phyloP scores from a whole-genome alignment of 768 basidiomycete genomes.

The Boletus rex-veris region DNA sequence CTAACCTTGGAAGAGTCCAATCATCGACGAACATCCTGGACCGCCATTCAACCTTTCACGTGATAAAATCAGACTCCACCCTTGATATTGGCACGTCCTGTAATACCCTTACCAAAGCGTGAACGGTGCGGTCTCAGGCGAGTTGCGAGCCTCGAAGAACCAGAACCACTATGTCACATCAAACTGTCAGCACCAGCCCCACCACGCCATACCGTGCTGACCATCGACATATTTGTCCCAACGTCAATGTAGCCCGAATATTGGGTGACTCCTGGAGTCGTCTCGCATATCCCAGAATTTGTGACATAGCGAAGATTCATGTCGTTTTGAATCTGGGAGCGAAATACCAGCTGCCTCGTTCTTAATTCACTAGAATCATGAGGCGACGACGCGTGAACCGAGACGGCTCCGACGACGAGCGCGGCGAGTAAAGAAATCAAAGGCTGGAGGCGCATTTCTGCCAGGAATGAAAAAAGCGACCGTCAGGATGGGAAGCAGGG shows the following conservation, averaged over 20 bases:
- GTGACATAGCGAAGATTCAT: constrained; percentile 45
- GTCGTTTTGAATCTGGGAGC: constrained; percentile 20
- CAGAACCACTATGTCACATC: constrained; percentile 59
- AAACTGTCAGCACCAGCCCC: background rate
- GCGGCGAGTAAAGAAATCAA: background rate
- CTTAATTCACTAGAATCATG: background rate
- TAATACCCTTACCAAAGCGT: constrained; percentile 49
- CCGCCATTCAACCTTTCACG: constrained; percentile 51
- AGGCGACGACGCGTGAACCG: background rate
- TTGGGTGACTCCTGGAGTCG: constrained; percentile 56
- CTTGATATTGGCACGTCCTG: background rate
- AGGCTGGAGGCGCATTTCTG: constrained; percentile 15
- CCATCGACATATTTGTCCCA: constrained; percentile 57
- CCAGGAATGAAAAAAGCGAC: background rate
- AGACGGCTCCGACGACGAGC: background rate
- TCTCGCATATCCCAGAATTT: constrained; percentile 64
- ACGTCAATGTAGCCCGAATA: constrained; percentile 62
- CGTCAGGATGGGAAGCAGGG: background rate
- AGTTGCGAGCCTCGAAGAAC: constrained; percentile 64
- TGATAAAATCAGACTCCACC: background rate
- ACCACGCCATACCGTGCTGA: constrained; percentile 19
- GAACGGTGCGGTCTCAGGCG: constrained; percentile 60
- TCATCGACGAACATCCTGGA: constrained; percentile 61
- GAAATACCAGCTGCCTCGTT: constrained; percentile 1
- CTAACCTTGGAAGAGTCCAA: constrained; percentile 61